Percentiles rank a stretch among this genome's conserved stretches.
Conservation (phyloP, 2,329 filamentous ascomycete genomes). For the Pleurostoma richardsiae region DNA sequence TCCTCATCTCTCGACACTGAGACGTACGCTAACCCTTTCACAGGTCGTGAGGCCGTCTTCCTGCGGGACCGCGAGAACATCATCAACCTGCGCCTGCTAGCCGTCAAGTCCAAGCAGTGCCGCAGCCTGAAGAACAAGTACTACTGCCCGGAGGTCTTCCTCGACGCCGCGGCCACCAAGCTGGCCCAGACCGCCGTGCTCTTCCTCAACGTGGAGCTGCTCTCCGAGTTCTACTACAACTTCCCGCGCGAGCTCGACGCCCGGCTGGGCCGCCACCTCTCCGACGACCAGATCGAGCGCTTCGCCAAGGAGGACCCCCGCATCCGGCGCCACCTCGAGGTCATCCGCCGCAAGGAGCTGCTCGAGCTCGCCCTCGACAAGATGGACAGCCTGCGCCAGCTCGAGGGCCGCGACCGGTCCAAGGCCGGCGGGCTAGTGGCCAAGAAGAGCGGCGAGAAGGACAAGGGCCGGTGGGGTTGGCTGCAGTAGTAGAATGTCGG, state of each 20-base stretch:
- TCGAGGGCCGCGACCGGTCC: conserved; percentile 69
- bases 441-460: conserved; percentile 16
- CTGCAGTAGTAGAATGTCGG: not conserved
- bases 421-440: conserved; percentile 16
- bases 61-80: conserved; percentile 87
- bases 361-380: conserved; percentile 91
- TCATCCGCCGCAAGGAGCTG: conserved; percentile 87
- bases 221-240: conserved; percentile 97
- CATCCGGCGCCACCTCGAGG: conserved; percentile 81
- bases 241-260: conserved; percentile 91
- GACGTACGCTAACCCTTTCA: conserved; percentile 16
- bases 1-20: not conserved
- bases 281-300: conserved; percentile 74
- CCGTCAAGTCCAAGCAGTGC: conserved; percentile 89
- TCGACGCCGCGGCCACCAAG: conserved; percentile 95
- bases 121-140: conserved; percentile 83
- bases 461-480: conserved; percentile 6
- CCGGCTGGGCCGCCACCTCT: conserved; percentile 75
- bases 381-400: conserved; percentile 83
- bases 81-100: conserved; percentile 82
- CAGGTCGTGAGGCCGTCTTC: conserved; percentile 90
- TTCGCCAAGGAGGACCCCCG: conserved; percentile 94
- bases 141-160: conserved; percentile 92
- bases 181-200: conserved; percentile 91
- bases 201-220: conserved; percentile 93